phyloP scores from a whole-genome alignment of 805 yeast genomes.

The Candida coquimbonensis region DNA sequence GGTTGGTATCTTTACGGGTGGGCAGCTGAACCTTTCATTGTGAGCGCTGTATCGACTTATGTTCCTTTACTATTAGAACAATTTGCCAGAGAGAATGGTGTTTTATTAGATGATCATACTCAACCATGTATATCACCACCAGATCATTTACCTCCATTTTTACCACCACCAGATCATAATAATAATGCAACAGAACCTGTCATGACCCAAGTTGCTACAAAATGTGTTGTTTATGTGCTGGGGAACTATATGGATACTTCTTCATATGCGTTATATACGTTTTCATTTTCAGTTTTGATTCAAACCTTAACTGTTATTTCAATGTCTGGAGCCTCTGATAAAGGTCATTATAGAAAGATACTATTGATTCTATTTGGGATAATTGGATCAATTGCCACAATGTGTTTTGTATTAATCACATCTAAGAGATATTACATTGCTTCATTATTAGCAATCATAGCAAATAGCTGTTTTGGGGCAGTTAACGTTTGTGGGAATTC shows the following conservation, averaged over 20 bases:
- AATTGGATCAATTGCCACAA: constrained; percentile 50
- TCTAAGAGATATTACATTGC: constrained; percentile 43
- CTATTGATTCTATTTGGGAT: constrained; percentile 51
- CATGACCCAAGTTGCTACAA: constrained; percentile 9
- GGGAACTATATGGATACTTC: constrained; percentile 58
- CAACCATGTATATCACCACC: constrained; percentile 40
- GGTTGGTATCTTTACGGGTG: constrained; percentile 70
- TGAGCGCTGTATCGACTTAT: constrained; percentile 72
- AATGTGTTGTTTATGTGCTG: constrained; percentile 43
- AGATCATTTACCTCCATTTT: constrained; percentile 27
- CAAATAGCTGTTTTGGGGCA: constrained; percentile 69
- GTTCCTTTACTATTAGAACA: constrained; percentile 67
- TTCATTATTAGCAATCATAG: constrained; percentile 48
- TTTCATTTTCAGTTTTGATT: constrained; percentile 62
- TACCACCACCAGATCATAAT: constrained; percentile 25
- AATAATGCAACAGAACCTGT: constrained; percentile 3
- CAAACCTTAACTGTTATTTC: constrained; percentile 67
- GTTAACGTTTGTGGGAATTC: constrained; percentile 79
- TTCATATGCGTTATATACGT: constrained; percentile 67
- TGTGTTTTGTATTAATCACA: constrained; percentile 33
- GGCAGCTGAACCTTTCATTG: constrained; percentile 78
- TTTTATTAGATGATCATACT: constrained; percentile 47
- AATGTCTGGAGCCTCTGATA: constrained; percentile 65
- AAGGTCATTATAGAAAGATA: constrained; percentile 53
- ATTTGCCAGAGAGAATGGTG: constrained; percentile 69